Percentiles rank a stretch among this genome's conserved stretches.
These are phyloP conservation scores for Starmerella lactis-condensi DNA, from an alignment of 805 yeast species.

Conservation along the genomic window DNA sequence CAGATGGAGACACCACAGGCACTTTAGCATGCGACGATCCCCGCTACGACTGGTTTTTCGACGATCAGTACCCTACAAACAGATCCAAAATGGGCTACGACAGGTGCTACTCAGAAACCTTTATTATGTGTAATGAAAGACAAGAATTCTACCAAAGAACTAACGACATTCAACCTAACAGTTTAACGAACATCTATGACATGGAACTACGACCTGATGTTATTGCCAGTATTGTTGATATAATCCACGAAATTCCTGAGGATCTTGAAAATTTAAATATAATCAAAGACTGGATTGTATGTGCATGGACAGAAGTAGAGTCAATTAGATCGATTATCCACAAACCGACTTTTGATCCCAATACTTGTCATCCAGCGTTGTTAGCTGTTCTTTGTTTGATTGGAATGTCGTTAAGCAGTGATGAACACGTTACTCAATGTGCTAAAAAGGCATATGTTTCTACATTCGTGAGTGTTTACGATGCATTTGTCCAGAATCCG, in stretches of 20 bases:
- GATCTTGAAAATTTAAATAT: constrained; percentile 4
- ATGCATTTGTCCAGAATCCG: constrained; percentile 9
- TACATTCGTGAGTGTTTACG: constrained; percentile 15
- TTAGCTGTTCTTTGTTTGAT: constrained; percentile 18
- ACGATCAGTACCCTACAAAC: constrained; percentile 14
- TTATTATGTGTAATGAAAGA: constrained; percentile 8
- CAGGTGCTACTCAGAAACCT: constrained; percentile 12
- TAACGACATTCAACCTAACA: not conserved
- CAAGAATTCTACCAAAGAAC: not conserved
- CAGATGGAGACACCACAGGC: no score
- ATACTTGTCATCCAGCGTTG: constrained; percentile 15
- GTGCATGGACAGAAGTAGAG: constrained; percentile 16
- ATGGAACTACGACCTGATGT: not conserved
- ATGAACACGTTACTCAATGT: constrained; percentile 5
- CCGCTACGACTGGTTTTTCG: constrained; percentile 19
- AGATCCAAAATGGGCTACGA: constrained; percentile 18
- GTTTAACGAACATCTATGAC: no score
- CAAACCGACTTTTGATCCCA: constrained; percentile 18
- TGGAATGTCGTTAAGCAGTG: constrained; percentile 19
- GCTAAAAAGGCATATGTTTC: constrained; percentile 14
- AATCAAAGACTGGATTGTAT: constrained; percentile 11
- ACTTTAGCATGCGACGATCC: constrained; percentile 7
- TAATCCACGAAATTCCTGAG: constrained; percentile 6
- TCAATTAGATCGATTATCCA: constrained; percentile 17
- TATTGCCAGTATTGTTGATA: constrained; percentile 1